Percentiles rank a stretch among this genome's conserved stretches.
Evolutionary conservation across 805 yeast genomes (phyloP).

Genomic region (Candida alai): DNA sequence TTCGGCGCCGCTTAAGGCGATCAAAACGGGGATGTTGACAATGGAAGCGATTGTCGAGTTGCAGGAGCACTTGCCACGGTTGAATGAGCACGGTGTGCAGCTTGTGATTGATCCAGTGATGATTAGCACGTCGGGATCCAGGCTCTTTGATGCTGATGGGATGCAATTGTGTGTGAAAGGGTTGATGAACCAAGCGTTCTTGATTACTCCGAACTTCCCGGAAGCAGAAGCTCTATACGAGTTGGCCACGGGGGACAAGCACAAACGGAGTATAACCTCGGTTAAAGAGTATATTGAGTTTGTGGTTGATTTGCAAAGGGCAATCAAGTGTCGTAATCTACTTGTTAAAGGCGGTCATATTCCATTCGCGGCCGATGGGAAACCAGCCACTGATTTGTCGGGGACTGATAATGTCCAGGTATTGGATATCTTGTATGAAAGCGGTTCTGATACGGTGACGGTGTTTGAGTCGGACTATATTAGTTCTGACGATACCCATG

Average conservation of each 20-base stretch:
- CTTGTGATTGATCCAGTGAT: conserved; percentile 81
- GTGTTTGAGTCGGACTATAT: conserved; percentile 46
- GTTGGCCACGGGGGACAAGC: conserved; percentile 20
- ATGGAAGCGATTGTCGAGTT: conserved; percentile 50
- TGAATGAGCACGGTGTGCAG: conserved; percentile 21
- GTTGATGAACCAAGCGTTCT: conserved; percentile 49
- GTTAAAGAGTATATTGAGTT: conserved; percentile 34
- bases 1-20: conserved; percentile 45
- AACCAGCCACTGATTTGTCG: conserved; percentile 2
- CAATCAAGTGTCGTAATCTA: conserved; percentile 46
- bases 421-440: conserved; percentile 52
- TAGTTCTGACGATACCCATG: conserved; percentile 63
- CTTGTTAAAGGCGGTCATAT: conserved; percentile 81
- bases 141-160: conserved; percentile 47
- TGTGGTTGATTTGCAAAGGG: conserved; percentile 20
- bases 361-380: conserved; percentile 33
- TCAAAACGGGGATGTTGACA: conserved; percentile 80
- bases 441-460: conserved; percentile 29
- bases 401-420: conserved; percentile 19
- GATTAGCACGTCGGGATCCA: conserved; percentile 75
- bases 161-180: conserved; percentile 39
- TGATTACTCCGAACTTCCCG: conserved; percentile 71
- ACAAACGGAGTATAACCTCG: conserved; percentile 13
- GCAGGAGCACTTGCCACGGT: conserved; percentile 27
- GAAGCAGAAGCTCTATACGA: conserved; percentile 53